These are phyloP conservation scores for Debaryomyces robertsiae DNA, from an alignment of 1,139 yeast species.

Conservation along the genomic window DNA sequence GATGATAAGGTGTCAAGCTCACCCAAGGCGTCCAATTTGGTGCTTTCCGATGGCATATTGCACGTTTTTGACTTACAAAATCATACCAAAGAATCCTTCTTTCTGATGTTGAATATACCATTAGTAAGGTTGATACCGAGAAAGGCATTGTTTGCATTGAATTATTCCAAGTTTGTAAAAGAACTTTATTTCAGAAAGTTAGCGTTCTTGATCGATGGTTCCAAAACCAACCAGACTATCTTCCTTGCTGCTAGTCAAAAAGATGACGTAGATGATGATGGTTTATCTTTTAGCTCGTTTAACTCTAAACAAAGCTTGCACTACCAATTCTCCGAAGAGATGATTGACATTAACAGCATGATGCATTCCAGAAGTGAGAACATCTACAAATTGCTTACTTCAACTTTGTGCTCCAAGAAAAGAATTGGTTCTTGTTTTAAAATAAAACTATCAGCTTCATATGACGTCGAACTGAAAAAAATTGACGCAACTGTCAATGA, in stretches of 20 bases:
- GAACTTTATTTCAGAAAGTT: slow-evolving; percentile 71
- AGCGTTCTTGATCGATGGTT: slow-evolving; percentile 57
- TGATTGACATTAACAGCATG: slow-evolving; percentile 32
- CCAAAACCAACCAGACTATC: slow-evolving; percentile 53
- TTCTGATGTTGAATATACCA: slow-evolving; percentile 30
- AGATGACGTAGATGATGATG: slow-evolving; percentile 42
- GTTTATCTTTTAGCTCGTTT: too few relatives aligned
- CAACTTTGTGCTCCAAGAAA: slow-evolving; percentile 39
- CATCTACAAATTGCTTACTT: slow-evolving; percentile 24
- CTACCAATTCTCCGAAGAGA: slow-evolving; percentile 70
- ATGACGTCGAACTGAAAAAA: slow-evolving; percentile 41
- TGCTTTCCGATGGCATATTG: slow-evolving; percentile 61
- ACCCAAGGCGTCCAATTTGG: slow-evolving; percentile 45
- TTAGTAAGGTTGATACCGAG: slow-evolving; percentile 55
- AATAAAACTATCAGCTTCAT: slow-evolving; percentile 47
- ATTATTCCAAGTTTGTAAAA: slow-evolving; percentile 64
- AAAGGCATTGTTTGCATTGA: slow-evolving; percentile 72
- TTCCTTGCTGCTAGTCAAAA: slow-evolving; percentile 50
- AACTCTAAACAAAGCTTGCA: slow-evolving; percentile 43
- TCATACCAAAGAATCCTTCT: slow-evolving; percentile 31
- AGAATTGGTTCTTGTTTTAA: slow-evolving; percentile 45
- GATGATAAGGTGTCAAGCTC: slow-evolving; percentile 24
- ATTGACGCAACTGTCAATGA: slow-evolving; percentile 32
- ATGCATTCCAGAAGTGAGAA: slow-evolving; percentile 9
- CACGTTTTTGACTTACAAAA: slow-evolving; percentile 49